Evolutionary conservation across 2,329 filamentous ascomycete genomes (phyloP).

Genomic region (Dactylellina haptotyla): DNA sequence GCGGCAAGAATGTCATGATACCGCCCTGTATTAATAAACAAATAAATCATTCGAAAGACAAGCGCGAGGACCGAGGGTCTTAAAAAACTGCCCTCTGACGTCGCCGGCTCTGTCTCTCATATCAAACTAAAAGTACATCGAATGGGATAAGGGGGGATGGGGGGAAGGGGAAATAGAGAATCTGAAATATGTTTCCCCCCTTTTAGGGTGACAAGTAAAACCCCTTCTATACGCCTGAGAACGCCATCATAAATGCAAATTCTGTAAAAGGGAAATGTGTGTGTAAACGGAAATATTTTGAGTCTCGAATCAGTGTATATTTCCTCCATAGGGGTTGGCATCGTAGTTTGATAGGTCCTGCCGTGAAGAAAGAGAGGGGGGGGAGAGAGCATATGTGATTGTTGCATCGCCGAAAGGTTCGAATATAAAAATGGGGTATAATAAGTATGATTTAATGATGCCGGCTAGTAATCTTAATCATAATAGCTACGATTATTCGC

Average conservation of each 20-base stretch:
- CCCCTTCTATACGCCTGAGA: slow-evolving; percentile 28
- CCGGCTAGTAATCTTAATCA: too few species aligned
- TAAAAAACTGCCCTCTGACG: not conserved
- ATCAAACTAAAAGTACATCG: not conserved
- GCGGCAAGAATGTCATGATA: slow-evolving; percentile 5
- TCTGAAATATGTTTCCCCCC: not conserved
- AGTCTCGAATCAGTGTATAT: too few species aligned
- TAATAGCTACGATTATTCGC: too few species aligned
- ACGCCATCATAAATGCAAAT: slow-evolving; percentile 32
- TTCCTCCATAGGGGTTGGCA: not conserved
- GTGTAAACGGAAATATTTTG: not conserved
- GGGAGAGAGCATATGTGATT: too few species aligned
- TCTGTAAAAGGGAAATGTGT: not conserved
- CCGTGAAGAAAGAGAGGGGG: not conserved
- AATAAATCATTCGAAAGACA: not conserved
- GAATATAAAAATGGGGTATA: too few species aligned
- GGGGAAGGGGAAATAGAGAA: not conserved
- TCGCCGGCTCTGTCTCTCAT: not conserved
- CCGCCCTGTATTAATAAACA: slow-evolving; percentile 17
- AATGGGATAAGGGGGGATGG: not conserved
- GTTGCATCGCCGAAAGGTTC: too few species aligned
- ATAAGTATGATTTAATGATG: too few species aligned
- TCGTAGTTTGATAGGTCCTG: not conserved
- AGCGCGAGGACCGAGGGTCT: not conserved
- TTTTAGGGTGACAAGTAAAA: too few species aligned